Conservation (phyloP, 2,329 filamentous ascomycete species). For the Alternaria novae-zelandiae region DNA sequence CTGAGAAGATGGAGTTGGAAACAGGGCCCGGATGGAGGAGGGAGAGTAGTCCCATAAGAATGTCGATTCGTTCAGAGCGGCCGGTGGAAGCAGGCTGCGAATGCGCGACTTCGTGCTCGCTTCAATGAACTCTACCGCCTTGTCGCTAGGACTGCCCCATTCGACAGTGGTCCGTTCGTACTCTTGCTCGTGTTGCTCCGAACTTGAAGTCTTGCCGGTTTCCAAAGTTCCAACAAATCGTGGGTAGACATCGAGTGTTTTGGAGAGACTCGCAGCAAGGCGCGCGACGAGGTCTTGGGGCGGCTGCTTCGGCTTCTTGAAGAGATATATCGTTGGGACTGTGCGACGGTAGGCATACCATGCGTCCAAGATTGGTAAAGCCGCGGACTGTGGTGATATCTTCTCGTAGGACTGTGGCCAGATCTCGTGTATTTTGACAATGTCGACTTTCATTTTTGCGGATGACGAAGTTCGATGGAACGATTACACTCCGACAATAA, state of each 20-base stretch:
- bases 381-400: neutral
- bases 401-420: neutral
- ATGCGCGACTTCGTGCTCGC: neutral
- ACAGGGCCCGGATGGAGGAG: neutral
- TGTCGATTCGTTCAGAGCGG: neutral
- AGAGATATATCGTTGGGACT: neutral
- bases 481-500: neutral
- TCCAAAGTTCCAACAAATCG: neutral
- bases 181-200: neutral
- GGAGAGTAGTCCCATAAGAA: neutral
- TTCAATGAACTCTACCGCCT: neutral
- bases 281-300: neutral
- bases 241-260: neutral
- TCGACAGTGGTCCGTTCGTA: neutral
- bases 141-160: neutral
- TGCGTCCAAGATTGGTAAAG: neutral
- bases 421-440: neutral
- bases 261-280: neutral
- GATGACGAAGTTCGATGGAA: neutral
- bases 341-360: neutral
- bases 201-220: neutral
- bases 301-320: neutral
- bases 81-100: neutral
- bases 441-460: neutral
- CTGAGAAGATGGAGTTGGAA: rapidly evolving